Base-by-base conservation (phyloP, 23 red algal species). In the Agarophyton chilense region DNA sequence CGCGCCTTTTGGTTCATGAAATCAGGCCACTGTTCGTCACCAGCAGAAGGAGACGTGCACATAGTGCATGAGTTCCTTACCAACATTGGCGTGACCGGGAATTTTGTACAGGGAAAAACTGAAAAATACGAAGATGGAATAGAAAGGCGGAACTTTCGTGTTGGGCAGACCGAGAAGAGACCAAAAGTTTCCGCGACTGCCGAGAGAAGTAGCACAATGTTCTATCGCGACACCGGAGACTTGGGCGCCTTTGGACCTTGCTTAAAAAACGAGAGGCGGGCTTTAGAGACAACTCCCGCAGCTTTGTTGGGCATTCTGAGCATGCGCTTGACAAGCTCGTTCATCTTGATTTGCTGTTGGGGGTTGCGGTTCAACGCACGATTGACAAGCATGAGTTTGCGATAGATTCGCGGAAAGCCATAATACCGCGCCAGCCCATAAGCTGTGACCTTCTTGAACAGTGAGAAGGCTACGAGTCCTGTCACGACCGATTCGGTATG, bases 401-500 rank as follows among this genome's bases (percentile, higher is more conserved):
- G 95, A 75, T 98, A 98, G 36, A 98, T 60, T 36, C 87, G 77
- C 13, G 95, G 95, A 80, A 98, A 98, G 65, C 95, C 95, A 55
- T 98, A 98, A 39, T 90, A 92, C 56, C 89, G 73, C 17, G 95
- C 95, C 10, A 98, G 40, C 11, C 83, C 89, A 62, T 94, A 95
- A 1, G 90, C 82, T 61, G 95, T 79, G 32, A 79, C 92, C 66
- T 98, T 98, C 61, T 98, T 98, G 77, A 93, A 64, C 51, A 98
- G 47, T 25, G 95, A 98, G 33, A 98, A 82, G 2, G 90, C 64
- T 6, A 98, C 62, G 1, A 98, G 49, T 33, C 94, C 94, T 24
- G 54, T 63, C 26, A 98, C 1, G 0, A 98, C 71, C 19, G 73
- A 54, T 78, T 55, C 73, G 12, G 46, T 24, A 78, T 55, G 46